Evolutionary conservation across 2,329 filamentous ascomycete genomes (phyloP).

Genomic region (Drechslerella coelobrocha): DNA sequence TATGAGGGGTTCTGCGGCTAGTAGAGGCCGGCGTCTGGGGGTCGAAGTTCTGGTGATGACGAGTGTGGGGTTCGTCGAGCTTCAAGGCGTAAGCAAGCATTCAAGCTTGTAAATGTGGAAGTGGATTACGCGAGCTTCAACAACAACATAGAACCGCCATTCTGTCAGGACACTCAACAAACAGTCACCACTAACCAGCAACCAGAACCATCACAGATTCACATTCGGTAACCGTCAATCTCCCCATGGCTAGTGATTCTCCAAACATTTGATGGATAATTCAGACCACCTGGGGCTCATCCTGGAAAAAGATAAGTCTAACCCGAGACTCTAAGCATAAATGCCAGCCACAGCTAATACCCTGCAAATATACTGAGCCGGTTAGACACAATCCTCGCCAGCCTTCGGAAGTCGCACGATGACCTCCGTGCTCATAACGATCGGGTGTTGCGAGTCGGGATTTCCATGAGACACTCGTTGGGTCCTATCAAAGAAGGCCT

Average conservation of each 20-base stretch:
- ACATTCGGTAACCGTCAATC: not conserved
- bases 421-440: conserved; percentile 53
- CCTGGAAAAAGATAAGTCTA: conserved; percentile 7
- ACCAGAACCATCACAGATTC: not conserved
- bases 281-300: conserved; percentile 3
- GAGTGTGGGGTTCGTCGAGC: conserved; percentile 32
- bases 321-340: not conserved
- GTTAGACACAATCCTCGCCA: conserved; percentile 50
- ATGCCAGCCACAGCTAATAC: not conserved
- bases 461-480: conserved; percentile 53
- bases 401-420: conserved; percentile 51
- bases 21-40: too few relatives aligned
- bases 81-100: not conserved
- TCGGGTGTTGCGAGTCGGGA: conserved; percentile 50
- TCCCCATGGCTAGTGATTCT: not conserved
- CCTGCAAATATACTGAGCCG: conserved; percentile 49
- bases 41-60: too few relatives aligned
- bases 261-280: not conserved
- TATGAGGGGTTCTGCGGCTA: conserved; percentile 1
- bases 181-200: not conserved
- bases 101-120: not conserved
- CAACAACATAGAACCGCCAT: not conserved
- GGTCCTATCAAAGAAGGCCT: conserved; percentile 53
- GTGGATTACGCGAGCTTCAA: conserved; percentile 2
- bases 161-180: not conserved